Conservation (phyloP, 495 filamentous ascomycete species). For the Aspergillus asperescens region DNA sequence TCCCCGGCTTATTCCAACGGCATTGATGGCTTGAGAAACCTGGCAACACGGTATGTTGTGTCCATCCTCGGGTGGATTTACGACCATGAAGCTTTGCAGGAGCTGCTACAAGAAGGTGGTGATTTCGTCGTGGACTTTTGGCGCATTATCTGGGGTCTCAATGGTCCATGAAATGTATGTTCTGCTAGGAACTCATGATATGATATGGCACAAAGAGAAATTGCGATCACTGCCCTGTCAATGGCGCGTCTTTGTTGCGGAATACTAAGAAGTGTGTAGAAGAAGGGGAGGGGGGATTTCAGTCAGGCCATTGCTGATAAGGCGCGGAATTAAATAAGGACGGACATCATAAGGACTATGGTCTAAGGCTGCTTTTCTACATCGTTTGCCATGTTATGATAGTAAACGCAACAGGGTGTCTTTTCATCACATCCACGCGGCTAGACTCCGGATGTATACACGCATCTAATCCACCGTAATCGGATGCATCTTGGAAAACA, state of each 20-base stretch:
- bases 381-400: no score
- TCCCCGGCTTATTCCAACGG: neutral
- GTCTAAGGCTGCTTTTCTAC: no score
- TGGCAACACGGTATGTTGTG: conserved; percentile 19
- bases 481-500: conserved; percentile 46
- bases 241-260: no score
- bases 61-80: conserved; percentile 22
- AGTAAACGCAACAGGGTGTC: no score
- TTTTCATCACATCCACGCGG: no score
- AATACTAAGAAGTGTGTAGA: neutral
- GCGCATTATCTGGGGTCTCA: conserved; percentile 12
- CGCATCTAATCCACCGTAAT: conserved; percentile 1
- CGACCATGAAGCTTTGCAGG: conserved; percentile 14
- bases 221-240: no score
- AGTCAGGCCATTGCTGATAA: neutral
- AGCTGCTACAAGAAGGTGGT: conserved; percentile 23
- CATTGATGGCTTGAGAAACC: conserved; percentile 11
- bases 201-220: no score
- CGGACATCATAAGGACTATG: neutral
- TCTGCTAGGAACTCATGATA: no score
- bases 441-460: neutral
- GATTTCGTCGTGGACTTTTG: conserved; percentile 29
- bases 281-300: neutral
- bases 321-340: neutral
- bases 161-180: no score